phyloP scores from a whole-genome alignment of 352 stramenopile species.

The Sclerospora graminicola region DNA sequence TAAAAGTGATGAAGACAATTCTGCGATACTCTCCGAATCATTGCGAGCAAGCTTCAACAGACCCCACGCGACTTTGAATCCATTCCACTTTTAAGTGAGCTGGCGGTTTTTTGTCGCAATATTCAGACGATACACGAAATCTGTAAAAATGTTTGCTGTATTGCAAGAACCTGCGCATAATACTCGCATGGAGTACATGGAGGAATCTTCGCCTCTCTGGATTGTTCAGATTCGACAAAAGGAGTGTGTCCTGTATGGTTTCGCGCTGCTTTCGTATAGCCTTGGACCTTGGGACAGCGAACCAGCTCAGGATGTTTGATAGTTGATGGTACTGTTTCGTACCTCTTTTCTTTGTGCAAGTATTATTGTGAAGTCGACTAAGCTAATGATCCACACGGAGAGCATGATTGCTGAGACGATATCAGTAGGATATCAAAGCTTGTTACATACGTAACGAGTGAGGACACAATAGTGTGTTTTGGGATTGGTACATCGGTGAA shows the following conservation, averaged over 20 bases:
- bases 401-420: conserved; percentile 31
- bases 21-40: conserved; percentile 6
- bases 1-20: conserved; percentile 4
- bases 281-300: conserved; percentile 6
- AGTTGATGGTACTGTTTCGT: conserved; percentile 37
- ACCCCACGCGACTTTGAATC: no score
- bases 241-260: no score
- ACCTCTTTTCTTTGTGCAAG: conserved; percentile 19
- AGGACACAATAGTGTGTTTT: no score
- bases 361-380: conserved; percentile 12
- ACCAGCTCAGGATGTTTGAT: conserved; percentile 22
- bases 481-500: no score
- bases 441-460: no score
- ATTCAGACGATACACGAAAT: not conserved
- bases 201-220: no score
- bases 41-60: conserved; percentile 13
- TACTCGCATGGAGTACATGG: not conserved
- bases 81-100: conserved; percentile 27
- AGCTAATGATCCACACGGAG: conserved; percentile 6
- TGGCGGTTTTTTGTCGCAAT: conserved; percentile 25
- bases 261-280: no score
- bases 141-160: conserved; percentile 18
- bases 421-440: conserved; percentile 10
- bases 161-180: conserved; percentile 22
- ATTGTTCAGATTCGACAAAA: no score